A percentile compares a stretch with the other conserved stretches of the same genome.
Evolutionary conservation across 2,329 filamentous ascomycete genomes (phyloP).

Genomic region (Emmonsiellopsis sp.): DNA sequence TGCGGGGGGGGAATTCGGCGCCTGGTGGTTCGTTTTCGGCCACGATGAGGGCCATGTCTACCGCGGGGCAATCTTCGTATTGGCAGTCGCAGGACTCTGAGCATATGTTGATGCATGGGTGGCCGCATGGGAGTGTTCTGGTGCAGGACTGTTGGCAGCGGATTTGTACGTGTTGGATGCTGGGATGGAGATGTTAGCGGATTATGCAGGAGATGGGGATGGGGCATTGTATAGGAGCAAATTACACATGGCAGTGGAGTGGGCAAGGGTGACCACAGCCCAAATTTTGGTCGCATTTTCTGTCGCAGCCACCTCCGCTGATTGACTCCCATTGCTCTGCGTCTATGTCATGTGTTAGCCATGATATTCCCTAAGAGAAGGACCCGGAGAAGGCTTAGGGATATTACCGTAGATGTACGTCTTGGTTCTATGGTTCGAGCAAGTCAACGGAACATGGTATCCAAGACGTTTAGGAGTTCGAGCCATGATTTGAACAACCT

Average conservation of each 20-base stretch:
- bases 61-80: constrained; percentile 9
- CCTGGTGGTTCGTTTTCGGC: neutral
- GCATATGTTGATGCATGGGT: constrained; percentile 27
- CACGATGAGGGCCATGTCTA: neutral
- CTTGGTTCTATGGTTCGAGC: constrained; percentile 47
- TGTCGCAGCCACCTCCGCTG: constrained; percentile 42
- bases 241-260: constrained; percentile 45
- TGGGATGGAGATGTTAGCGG: constrained; percentile 11
- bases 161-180: constrained; percentile 30
- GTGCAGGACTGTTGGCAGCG: constrained; percentile 25
- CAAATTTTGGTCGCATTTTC: constrained; percentile 35
- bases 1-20: neutral
- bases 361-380: neutral
- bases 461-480: constrained; percentile 31
- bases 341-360: constrained; percentile 17
- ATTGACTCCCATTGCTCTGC: constrained; percentile 45
- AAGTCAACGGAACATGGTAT: constrained; percentile 52
- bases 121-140: constrained; percentile 27
- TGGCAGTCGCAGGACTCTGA: constrained; percentile 23
- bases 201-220: neutral
- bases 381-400: neutral
- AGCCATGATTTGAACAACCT: constrained; percentile 38
- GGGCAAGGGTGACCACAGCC: constrained; percentile 46
- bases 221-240: constrained; percentile 3
- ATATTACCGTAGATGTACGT: constrained; percentile 40